Conservation (phyloP, 257 asterid species). For the Petunia axillaris region DNA sequence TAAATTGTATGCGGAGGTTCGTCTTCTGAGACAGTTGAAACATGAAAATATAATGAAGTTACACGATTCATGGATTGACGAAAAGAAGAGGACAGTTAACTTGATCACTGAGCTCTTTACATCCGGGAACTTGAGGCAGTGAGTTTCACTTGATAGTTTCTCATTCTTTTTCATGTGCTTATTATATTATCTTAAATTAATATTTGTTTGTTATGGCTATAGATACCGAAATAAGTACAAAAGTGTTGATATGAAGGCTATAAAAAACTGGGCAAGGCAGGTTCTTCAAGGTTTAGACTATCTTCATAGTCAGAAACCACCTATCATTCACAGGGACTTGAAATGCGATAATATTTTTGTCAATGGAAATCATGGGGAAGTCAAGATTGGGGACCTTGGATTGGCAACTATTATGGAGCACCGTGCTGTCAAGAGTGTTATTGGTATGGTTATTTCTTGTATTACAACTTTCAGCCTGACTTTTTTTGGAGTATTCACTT, state of each 20-base stretch:
- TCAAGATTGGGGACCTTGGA: constrained; percentile 44
- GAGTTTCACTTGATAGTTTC: constrained; percentile 32
- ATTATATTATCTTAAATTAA: constrained; percentile 21
- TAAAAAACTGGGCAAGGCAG: constrained; percentile 39
- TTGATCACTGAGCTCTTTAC: constrained; percentile 90
- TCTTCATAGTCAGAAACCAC: constrained; percentile 36
- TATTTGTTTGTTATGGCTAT: background rate
- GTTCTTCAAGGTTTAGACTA: constrained; percentile 33
- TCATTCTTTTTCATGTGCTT: background rate
- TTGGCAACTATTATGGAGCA: constrained; percentile 38
- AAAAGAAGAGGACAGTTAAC: constrained; percentile 72
- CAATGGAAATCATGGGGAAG: constrained; percentile 39
- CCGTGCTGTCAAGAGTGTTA: constrained; percentile 32
- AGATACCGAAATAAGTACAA: constrained; percentile 32
- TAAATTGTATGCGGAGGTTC: constrained; percentile 74
- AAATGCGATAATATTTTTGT: constrained; percentile 41
- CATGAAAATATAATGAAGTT: constrained; percentile 60
- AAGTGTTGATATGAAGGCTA: constrained; percentile 28
- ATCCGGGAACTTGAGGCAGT: constrained; percentile 86
- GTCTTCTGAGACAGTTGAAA: constrained; percentile 66
- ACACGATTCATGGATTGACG: constrained; percentile 69
- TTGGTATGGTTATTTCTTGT: constrained; percentile 31
- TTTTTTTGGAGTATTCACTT: background rate
- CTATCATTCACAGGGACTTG: constrained; percentile 39
- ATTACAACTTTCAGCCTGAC: background rate